A percentile compares a stretch with the other conserved stretches of the same genome.
Conservation (phyloP, 139 green algal genomes). For the Coelastrella sp. region DNA sequence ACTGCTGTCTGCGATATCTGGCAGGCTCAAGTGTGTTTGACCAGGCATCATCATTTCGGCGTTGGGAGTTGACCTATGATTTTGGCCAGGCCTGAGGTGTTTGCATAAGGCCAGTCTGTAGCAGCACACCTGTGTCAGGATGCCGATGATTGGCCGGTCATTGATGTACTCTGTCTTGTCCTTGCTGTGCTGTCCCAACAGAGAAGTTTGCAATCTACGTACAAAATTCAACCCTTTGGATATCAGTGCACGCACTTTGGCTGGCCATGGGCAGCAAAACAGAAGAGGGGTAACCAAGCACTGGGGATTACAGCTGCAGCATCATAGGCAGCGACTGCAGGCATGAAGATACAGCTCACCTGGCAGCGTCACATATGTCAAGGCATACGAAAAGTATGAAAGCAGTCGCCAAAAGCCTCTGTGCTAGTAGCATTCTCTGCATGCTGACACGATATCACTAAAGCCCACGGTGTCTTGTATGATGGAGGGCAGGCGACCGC, state of each 20-base stretch:
- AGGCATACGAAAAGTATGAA: neutral
- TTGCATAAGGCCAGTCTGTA: too few species aligned
- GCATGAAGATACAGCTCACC: neutral
- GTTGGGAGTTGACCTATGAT: too few species aligned
- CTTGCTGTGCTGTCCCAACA: neutral
- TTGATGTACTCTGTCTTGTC: constrained; percentile 17
- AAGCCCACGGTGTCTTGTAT: neutral
- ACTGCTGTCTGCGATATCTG: too few species aligned
- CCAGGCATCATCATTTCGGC: too few species aligned
- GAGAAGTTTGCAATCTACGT: constrained; percentile 5
- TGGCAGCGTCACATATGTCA: neutral
- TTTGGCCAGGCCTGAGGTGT: too few species aligned
- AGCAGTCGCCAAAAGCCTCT: neutral
- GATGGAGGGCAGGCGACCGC: too few species aligned
- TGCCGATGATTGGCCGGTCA: constrained; percentile 42
- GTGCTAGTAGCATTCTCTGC: neutral
- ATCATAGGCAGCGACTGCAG: neutral
- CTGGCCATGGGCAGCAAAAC: neutral
- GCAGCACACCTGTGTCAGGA: constrained; percentile 23
- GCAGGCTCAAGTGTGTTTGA: too few species aligned
- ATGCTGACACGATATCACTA: neutral
- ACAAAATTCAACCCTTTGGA: neutral
- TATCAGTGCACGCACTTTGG: neutral
- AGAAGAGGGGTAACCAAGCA: too few species aligned
- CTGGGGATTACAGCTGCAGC: too few species aligned